phyloP scores from a whole-genome alignment of 83 land plant genomes.

The Isoetes engelmannii region DNA sequence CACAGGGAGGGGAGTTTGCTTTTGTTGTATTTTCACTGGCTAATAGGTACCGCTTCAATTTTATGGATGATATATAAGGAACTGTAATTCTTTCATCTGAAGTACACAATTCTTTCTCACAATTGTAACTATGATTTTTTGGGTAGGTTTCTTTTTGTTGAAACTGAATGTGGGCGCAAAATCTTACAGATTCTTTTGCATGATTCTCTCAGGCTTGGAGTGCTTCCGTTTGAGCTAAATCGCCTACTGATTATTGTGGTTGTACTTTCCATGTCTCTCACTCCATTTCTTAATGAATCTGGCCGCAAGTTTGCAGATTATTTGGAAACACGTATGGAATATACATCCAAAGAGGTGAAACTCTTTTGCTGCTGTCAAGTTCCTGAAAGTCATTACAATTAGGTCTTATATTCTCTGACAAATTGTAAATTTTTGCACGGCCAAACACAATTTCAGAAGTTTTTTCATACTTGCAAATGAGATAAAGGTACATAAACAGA shows the following conservation, averaged over 20 bases:
- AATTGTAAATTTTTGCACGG: no score
- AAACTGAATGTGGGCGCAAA: neutral
- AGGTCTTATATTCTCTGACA: no score
- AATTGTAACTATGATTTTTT: no score
- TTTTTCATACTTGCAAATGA: no score
- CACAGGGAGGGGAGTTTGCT: slow-evolving; percentile 99
- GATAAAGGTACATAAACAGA: no score
- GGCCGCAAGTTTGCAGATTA: slow-evolving; percentile 72
- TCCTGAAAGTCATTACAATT: no score
- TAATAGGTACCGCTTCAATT: slow-evolving; percentile 51
- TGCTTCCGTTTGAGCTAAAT: slow-evolving; percentile 89
- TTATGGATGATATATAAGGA: neutral
- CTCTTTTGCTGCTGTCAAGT: neutral
- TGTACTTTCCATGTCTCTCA: slow-evolving; percentile 93
- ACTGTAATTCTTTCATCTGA: neutral
- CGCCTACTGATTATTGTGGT: slow-evolving; percentile 92
- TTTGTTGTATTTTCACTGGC: slow-evolving; percentile 96
- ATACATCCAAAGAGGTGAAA: slow-evolving; percentile 2
- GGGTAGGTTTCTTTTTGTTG: neutral
- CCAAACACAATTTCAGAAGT: no score
- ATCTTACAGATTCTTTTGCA: neutral
- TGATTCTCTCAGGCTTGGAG: slow-evolving; percentile 67
- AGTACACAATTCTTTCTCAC: no score
- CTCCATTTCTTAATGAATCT: slow-evolving; percentile 86
- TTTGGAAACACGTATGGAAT: slow-evolving; percentile 45